Percentiles rank a stretch among this genome's conserved stretches.
Conservation (phyloP, 768 basidiomycete genomes). For the Tylopilus vinaceipallidus region DNA sequence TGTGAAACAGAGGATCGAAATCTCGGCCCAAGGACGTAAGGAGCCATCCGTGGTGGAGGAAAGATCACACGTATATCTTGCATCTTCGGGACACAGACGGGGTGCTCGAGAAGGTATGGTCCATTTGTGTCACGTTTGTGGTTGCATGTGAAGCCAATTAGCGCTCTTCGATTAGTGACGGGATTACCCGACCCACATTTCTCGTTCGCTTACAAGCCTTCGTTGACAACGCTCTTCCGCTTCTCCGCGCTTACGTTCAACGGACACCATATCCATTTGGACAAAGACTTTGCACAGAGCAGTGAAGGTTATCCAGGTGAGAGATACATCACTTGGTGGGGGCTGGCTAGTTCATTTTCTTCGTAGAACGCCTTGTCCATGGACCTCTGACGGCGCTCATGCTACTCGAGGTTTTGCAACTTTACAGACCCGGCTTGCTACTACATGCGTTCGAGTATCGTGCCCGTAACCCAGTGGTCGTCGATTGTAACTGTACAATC, state of each 20-base stretch:
- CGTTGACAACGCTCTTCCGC: slow-evolving; percentile 72
- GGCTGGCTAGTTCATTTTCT: slow-evolving; percentile 1
- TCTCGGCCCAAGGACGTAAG: slow-evolving; percentile 41
- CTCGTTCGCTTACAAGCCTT: slow-evolving; percentile 65
- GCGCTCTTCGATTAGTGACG: slow-evolving; percentile 38
- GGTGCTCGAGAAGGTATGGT: slow-evolving; percentile 43
- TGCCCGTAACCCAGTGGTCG: slow-evolving; percentile 63
- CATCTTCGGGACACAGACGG: slow-evolving; percentile 30
- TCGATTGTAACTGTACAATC: slow-evolving; percentile 48
- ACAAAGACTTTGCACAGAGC: slow-evolving; percentile 64
- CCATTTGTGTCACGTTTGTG: neutral
- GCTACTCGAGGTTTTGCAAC: slow-evolving; percentile 60
- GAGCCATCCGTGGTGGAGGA: slow-evolving; percentile 58
- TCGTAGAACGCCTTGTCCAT: slow-evolving; percentile 76
- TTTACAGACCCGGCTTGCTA: slow-evolving; percentile 46
- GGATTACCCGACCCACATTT: slow-evolving; percentile 54
- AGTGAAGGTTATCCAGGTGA: slow-evolving; percentile 73
- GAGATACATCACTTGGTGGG: neutral
- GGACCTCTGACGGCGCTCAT: slow-evolving; percentile 80
- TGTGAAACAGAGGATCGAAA: slow-evolving; percentile 61
- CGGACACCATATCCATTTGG: slow-evolving; percentile 81
- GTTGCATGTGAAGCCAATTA: neutral
- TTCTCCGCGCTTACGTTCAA: slow-evolving; percentile 89
- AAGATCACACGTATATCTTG: slow-evolving; percentile 68
- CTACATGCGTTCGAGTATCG: slow-evolving; percentile 64